Conservation (phyloP, 345 rosid species). For the Crucihimalaya himalaica region DNA sequence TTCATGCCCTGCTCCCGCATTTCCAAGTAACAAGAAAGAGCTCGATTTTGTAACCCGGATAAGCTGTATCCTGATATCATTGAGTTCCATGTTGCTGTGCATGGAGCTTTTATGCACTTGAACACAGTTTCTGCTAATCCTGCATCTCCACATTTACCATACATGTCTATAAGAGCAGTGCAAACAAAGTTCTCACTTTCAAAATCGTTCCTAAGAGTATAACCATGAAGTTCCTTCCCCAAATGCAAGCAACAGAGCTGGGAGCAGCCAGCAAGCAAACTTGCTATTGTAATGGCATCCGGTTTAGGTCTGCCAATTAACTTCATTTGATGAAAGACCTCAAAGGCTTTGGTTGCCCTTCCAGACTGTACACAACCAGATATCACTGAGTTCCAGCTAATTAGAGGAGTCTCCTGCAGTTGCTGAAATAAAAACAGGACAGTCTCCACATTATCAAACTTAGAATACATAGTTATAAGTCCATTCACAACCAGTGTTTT, state of each 20-base stretch:
- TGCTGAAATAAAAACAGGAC: constrained; percentile 52
- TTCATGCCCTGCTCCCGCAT: constrained; percentile 51
- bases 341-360: constrained; percentile 53
- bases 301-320: constrained; percentile 46
- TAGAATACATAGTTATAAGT: constrained; percentile 75
- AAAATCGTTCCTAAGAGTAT: constrained; percentile 53
- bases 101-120: constrained; percentile 48
- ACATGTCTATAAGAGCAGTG: constrained; percentile 84
- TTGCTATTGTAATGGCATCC: constrained; percentile 65
- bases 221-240: constrained; percentile 65
- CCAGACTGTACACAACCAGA: constrained; percentile 79
- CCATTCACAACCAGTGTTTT: constrained; percentile 61
- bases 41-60: constrained; percentile 59
- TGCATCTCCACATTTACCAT: constrained; percentile 71
- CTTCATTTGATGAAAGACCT: constrained; percentile 60
- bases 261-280: constrained; percentile 71
- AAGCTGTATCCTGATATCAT: constrained; percentile 76
- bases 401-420: constrained; percentile 51
- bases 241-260: constrained; percentile 61
- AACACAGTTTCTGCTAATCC: constrained; percentile 62
- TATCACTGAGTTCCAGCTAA: constrained; percentile 84
- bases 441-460: constrained; percentile 54
- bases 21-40: constrained; percentile 50
- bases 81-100: constrained; percentile 76
- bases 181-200: constrained; percentile 65